Base-by-base conservation (phyloP, 2,329 filamentous ascomycete species). In the Fusarium sp. region DNA sequence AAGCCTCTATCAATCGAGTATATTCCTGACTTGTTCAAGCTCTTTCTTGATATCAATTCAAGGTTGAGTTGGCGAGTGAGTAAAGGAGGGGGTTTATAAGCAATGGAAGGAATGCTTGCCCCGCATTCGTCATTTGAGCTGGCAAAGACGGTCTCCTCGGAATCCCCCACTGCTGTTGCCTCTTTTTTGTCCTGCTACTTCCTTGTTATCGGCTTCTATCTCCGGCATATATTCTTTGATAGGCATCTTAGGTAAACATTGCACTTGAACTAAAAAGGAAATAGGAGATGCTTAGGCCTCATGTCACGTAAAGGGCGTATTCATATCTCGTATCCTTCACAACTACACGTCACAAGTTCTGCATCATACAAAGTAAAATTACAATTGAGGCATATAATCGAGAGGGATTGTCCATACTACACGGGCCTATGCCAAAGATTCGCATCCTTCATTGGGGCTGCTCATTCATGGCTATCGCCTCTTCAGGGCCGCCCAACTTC, bases 361-460 rank as follows among this genome's bases (percentile, higher is more conserved):
- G 13, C 71, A 74, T 58, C 54, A 66, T 74, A 74, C 72, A 75
- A 71, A 78, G 70, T 76, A 76, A 70, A 65, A 78, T 76, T 79
- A 79, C 77, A 79, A 67, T 77, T 71, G 73, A 76, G 68, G 66
- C 73, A 62, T 74, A 74, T 67, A 69, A 67, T 66, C 71, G 77
- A 77, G 68, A 71, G 75, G 72, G 67, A 68, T 75, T 72, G 66
- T 77, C 59, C 73, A 72, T 73, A 70, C 71, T 72, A 52, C 57
- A 71, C 67, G 41, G 68, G 72, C 72, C 68, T 64, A 68, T 54
- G 52, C 76, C 67, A 67, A 67, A 61, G 67, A 43, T 64, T 50
- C 5, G 45, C 60, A 48, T 43, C 66, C 71, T 64, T 2, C 35
- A 39, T 58, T 25, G 59, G 48, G 37, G 56, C 64, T 48, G 61